Conservation (phyloP, 169 alveolate genomes). For the Theileria annulata region DNA sequence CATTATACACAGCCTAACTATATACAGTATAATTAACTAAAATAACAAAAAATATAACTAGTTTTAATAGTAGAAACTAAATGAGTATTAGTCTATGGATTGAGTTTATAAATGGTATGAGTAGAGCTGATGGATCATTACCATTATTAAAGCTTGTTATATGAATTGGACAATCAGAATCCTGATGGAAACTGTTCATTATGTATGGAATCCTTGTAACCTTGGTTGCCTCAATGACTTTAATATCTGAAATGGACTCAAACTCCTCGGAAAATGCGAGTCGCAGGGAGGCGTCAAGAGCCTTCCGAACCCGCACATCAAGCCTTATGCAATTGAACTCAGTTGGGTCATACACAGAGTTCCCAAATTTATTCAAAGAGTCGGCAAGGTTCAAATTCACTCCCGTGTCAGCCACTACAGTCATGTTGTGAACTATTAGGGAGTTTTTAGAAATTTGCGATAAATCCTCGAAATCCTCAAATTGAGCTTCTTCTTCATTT, state of each 20-base stretch:
- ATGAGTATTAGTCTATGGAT: no score
- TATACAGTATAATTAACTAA: background rate
- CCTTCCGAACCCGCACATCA: constrained; percentile 61
- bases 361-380: constrained; percentile 51
- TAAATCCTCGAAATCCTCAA: constrained; percentile 4
- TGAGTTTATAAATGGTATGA: background rate
- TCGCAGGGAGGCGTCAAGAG: background rate
- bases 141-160: background rate
- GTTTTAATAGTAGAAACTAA: no score
- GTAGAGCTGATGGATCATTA: background rate
- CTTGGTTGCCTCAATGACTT: constrained; percentile 21
- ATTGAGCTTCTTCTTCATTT: background rate
- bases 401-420: constrained; percentile 68
- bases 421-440: constrained; percentile 71
- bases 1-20: background rate
- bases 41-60: no score
- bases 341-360: constrained; percentile 69
- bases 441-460: constrained; percentile 5
- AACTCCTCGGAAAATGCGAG: constrained; percentile 30
- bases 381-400: constrained; percentile 61
- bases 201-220: background rate
- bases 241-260: constrained; percentile 21
- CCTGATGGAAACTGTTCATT: background rate
- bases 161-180: background rate
- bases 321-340: constrained; percentile 77